Evolutionary conservation across 345 rosid species (phyloP), one percentile per base, ranked within the genome.

Genomic region (Litchi chinensis): DNA sequence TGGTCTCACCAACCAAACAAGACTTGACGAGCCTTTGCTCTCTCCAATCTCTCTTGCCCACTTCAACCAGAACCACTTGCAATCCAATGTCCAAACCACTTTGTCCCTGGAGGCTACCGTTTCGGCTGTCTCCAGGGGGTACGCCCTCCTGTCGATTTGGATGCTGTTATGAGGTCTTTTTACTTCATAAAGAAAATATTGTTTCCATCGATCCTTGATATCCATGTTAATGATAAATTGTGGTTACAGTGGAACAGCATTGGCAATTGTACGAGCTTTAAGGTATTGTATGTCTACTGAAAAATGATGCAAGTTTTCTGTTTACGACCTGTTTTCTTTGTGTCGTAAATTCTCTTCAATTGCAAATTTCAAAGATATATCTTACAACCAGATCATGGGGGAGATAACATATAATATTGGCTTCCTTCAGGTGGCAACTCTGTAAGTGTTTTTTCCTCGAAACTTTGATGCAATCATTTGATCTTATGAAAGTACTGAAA

Each of bases 231-330:
- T 22, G 40, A 15, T 11, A 15, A 60, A 60, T 43, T 65, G 40
- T 6, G 16, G 65, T 73, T 62, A 13, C 88, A 96, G 99, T 6
- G 99, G 99, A 90, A 87, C 43, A 92, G 83, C 84, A 96, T 96
- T 48, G 99, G 99, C n/a, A 96, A 96, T 75, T 96, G 99, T 76
- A 94, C 99, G 40, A 93, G 98, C 85, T 96, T 93, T 59, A 91
- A 94, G 82, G 94, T 96, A 82, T 46, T 96, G 99, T 96, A 93
- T 37, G 95, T 82, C 50, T 5, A 16, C 5, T 2, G 21, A 24
- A 48, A 26, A 28, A 40, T 12, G n/a, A 10, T 0, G 52, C 54
- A 44, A 40, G 12, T 57, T 40, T 16, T 57, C 19, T 0, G 8
- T 13, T 21, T 3, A 4, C 2, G 2, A 16, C 0, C 5, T 24